Conservation (phyloP, 192 early-diverging fungal genomes). For the Podila horticola region DNA sequence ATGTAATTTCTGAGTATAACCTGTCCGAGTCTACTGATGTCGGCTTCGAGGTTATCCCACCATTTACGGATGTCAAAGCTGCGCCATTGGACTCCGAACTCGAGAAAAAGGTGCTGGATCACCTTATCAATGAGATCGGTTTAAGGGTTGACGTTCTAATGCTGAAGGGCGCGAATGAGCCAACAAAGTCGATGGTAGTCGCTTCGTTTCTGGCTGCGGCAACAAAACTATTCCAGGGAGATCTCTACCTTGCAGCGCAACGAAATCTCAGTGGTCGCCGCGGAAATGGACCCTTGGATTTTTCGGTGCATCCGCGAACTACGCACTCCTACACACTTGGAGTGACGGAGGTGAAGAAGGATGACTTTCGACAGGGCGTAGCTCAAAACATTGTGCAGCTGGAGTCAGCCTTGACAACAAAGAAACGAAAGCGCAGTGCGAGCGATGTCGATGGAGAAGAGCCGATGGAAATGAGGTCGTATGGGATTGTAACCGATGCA, state of each 20-base stretch:
- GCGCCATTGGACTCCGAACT: slow-evolving; percentile 8
- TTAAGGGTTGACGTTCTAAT: neutral
- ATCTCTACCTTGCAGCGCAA: slow-evolving; percentile 9
- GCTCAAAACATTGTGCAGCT: slow-evolving; percentile 30
- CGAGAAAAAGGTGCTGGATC: neutral
- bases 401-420: slow-evolving; percentile 19
- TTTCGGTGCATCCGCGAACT: slow-evolving; percentile 15
- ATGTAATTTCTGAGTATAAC: slow-evolving; percentile 13
- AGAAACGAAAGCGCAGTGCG: slow-evolving; percentile 13
- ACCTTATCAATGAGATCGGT: slow-evolving; percentile 11
- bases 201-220: slow-evolving; percentile 16
- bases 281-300: slow-evolving; percentile 20
- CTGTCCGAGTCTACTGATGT: neutral
- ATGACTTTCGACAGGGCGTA: slow-evolving; percentile 11
- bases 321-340: slow-evolving; percentile 1
- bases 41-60: neutral
- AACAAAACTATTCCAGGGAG: slow-evolving; percentile 16
- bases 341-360: slow-evolving; percentile 34
- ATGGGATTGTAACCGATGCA: slow-evolving; percentile 25
- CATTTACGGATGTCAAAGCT: slow-evolving; percentile 6
- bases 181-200: slow-evolving; percentile 16
- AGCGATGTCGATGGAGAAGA: slow-evolving; percentile 13
- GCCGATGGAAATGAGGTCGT: neutral
- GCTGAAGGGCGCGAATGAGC: neutral
- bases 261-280: slow-evolving; percentile 16